These are phyloP conservation scores for Xerocomus amazonicus DNA, from an alignment of 1,284 basidiomycete genomes.

Conservation along the genomic window DNA sequence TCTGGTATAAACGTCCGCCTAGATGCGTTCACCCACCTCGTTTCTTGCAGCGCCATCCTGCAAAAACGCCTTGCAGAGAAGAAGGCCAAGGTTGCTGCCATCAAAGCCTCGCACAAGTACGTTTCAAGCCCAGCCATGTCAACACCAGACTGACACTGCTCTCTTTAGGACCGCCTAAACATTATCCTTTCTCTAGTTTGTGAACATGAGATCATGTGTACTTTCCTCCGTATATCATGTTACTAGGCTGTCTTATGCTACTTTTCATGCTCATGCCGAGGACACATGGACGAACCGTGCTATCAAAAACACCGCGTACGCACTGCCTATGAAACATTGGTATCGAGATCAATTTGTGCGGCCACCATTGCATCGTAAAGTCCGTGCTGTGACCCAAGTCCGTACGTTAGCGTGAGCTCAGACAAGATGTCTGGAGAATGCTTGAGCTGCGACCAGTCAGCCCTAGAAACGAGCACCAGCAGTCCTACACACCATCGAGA, in stretches of 20 bases:
- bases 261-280: constrained; percentile 10
- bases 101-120: constrained; percentile 74
- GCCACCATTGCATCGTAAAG: constrained; percentile 24
- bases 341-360: constrained; percentile 11
- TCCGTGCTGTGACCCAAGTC: constrained; percentile 60
- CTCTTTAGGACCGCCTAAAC: constrained; percentile 21
- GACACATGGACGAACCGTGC: not conserved
- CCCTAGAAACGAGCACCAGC: not conserved
- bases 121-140: not conserved
- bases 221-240: constrained; percentile 20
- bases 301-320: too few relatives aligned
- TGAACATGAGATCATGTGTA: constrained; percentile 18
- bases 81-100: constrained; percentile 81
- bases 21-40: not conserved
- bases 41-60: constrained; percentile 56
- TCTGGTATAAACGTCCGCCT: not conserved
- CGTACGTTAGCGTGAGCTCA: constrained; percentile 78
- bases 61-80: constrained; percentile 92
- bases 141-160: not conserved
- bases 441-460: constrained; percentile 16
- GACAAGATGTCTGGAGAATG: constrained; percentile 50
- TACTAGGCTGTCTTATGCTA: constrained; percentile 21
- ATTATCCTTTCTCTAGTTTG: not conserved
- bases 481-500: constrained; percentile 59
- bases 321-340: too few relatives aligned